Conservation (phyloP, 2,329 filamentous ascomycete species). For the Clarireedia sp. region DNA sequence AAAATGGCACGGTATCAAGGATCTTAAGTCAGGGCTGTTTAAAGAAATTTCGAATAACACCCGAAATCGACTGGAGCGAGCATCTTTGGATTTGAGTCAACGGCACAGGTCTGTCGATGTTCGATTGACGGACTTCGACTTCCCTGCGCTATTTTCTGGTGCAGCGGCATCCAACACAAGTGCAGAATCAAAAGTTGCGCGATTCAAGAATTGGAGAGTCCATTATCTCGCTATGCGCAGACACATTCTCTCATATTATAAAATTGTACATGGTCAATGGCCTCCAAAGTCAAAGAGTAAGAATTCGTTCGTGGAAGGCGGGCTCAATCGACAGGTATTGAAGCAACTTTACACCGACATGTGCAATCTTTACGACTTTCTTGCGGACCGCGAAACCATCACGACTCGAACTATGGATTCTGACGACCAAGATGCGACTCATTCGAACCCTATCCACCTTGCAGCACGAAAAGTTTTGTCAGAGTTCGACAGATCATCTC, state of each 20-base stretch:
- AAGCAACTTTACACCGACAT: constrained; percentile 79
- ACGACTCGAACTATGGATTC: constrained; percentile 67
- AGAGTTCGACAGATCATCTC: constrained; percentile 83
- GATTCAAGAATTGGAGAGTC: constrained; percentile 76
- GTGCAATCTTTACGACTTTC: constrained; percentile 76
- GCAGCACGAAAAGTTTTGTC: constrained; percentile 72
- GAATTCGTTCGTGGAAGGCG: constrained; percentile 78
- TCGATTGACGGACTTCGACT: constrained; percentile 82
- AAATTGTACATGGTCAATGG: constrained; percentile 64
- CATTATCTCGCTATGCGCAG: constrained; percentile 68
- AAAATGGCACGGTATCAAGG: constrained; percentile 67
- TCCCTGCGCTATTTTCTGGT: constrained; percentile 81
- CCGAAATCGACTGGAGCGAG: constrained; percentile 70
- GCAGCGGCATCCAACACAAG: constrained; percentile 76
- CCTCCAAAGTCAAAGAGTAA: constrained; percentile 86
- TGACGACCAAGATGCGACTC: constrained; percentile 44
- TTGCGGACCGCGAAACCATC: constrained; percentile 70
- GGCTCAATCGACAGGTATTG: constrained; percentile 77
- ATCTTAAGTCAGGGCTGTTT: constrained; percentile 61
- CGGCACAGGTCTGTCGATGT: constrained; percentile 62
- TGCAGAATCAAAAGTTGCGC: constrained; percentile 66
- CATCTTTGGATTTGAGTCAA: constrained; percentile 69
- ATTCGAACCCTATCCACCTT: constrained; percentile 33
- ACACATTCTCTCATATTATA: constrained; percentile 53
- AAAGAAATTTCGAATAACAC: constrained; percentile 63